Evolutionary conservation across 73 alveolate genomes (phyloP).

Genomic region (Tetrahymena borealis): DNA sequence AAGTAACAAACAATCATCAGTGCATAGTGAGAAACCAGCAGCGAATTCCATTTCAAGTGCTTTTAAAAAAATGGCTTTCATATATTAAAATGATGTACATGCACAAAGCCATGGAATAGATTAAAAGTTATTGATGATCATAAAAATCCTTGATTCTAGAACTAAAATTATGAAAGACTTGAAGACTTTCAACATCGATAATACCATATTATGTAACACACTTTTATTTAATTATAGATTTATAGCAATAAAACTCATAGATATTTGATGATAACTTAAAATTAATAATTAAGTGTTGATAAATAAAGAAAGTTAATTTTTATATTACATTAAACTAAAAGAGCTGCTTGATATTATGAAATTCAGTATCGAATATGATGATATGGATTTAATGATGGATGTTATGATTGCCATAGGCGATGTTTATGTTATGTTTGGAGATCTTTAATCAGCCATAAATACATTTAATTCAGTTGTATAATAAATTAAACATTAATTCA

Average conservation of each 20-base stretch:
- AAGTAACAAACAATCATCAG: not conserved
- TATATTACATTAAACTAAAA: too few species aligned
- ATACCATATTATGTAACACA: not conserved
- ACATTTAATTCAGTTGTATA: not conserved
- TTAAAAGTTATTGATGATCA: not conserved
- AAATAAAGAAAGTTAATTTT: too few species aligned
- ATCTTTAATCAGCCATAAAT: not conserved
- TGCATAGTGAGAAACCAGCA: not conserved
- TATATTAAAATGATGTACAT: not conserved
- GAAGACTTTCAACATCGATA: not conserved
- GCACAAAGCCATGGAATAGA: not conserved
- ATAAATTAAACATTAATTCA: not conserved
- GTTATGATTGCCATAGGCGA: not conserved
- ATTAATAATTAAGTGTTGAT: too few species aligned
- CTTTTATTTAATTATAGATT: not conserved
- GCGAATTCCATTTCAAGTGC: not conserved
- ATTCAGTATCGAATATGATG: not conserved
- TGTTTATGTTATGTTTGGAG: not conserved
- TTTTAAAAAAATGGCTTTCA: not conserved
- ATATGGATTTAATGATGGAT: not conserved
- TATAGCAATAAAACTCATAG: not conserved
- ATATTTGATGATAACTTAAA: too few species aligned
- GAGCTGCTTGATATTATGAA: not conserved
- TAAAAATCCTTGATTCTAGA: not conserved
- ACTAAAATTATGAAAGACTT: not conserved